phyloP scores from a whole-genome alignment of 331 rosid genomes.

The Quercus tomentella region DNA sequence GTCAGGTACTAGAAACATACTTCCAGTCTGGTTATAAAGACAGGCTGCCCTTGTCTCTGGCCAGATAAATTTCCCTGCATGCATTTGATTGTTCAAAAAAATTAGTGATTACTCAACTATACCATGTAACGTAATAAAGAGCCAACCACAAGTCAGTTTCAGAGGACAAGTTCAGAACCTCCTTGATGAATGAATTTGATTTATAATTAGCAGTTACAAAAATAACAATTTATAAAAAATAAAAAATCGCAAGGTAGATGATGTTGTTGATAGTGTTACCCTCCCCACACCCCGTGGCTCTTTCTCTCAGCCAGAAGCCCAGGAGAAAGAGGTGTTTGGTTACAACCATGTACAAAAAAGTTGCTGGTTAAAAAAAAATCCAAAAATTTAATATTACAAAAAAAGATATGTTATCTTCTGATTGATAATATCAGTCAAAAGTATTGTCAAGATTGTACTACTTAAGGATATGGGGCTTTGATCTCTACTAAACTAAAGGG shows the following conservation, averaged over 20 bases:
- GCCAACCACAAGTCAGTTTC: neutral
- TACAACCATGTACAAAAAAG: too few relatives aligned
- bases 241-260: neutral
- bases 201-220: neutral
- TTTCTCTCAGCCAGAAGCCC: too few relatives aligned
- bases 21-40: constrained; percentile 85
- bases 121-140: constrained; percentile 6
- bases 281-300: too few relatives aligned
- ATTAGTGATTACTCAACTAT: constrained; percentile 21
- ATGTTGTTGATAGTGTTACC: too few relatives aligned
- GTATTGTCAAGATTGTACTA: neutral
- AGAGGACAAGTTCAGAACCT: neutral
- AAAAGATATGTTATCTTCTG: neutral
- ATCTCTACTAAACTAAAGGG: neutral
- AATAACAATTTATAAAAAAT: constrained; percentile 1
- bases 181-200: neutral
- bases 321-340: too few relatives aligned
- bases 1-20: constrained; percentile 44
- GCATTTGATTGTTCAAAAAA: constrained; percentile 16
- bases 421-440: neutral
- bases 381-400: neutral
- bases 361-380: too few relatives aligned
- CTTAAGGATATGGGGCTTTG: neutral
- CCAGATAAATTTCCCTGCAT: constrained; percentile 96
- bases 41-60: constrained; percentile 97